Conservation (phyloP, 306 rosid genomes). For the Neltuma alba region DNA sequence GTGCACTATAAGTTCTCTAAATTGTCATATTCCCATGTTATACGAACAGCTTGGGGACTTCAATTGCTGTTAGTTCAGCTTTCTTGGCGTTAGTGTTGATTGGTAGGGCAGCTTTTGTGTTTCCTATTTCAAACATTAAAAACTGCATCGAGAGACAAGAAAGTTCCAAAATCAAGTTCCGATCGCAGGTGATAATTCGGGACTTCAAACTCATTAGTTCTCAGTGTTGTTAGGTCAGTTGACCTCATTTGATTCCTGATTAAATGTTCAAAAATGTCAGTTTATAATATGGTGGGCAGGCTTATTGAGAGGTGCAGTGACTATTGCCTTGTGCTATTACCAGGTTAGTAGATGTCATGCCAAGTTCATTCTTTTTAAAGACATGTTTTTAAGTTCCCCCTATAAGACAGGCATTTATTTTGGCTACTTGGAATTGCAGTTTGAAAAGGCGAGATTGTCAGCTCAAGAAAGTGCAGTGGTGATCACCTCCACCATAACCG, state of each 20-base stretch:
- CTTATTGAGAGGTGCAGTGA: slow-evolving; percentile 87
- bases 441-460: slow-evolving; percentile 32
- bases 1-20: slow-evolving; percentile 7
- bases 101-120: slow-evolving; percentile 89
- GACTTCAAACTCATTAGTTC: slow-evolving; percentile 3
- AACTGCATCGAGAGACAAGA: slow-evolving; percentile 53
- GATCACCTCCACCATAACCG: slow-evolving; percentile 69
- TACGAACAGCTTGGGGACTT: slow-evolving; percentile 65
- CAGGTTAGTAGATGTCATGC: slow-evolving; percentile 49
- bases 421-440: slow-evolving; percentile 52
- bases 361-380: not conserved
- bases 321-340: slow-evolving; percentile 79
- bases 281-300: slow-evolving; percentile 98
- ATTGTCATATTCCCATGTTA: slow-evolving; percentile 32
- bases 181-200: slow-evolving; percentile 57
- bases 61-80: slow-evolving; percentile 72
- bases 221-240: slow-evolving; percentile 12
- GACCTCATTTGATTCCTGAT: slow-evolving; percentile 30
- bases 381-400: not conserved
- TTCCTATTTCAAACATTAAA: slow-evolving; percentile 65
- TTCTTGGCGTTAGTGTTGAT: slow-evolving; percentile 67
- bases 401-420: not conserved
- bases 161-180: slow-evolving; percentile 54
- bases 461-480: slow-evolving; percentile 51
- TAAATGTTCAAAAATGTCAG: slow-evolving; percentile 52